Evolutionary conservation across 495 filamentous ascomycete species (phyloP).

Genomic region (Annulohypoxylon stygium): DNA sequence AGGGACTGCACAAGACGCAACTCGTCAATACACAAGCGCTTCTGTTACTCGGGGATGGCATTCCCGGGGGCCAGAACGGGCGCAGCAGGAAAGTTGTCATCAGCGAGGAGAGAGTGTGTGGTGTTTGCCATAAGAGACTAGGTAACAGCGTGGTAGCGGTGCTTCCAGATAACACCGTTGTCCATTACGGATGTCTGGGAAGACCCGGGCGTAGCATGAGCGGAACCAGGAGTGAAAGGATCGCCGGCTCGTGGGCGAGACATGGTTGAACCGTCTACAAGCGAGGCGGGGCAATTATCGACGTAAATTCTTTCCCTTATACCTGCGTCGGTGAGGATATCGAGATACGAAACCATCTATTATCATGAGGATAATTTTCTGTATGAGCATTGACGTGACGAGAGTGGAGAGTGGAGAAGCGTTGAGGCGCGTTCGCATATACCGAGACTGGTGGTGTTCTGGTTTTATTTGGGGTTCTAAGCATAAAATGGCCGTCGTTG

Average conservation of each 20-base stretch:
- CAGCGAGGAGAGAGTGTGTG: slow-evolving; percentile 87
- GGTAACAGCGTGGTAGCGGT: slow-evolving; percentile 85
- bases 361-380: slow-evolving; percentile 24
- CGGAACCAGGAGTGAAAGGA: slow-evolving; percentile 35
- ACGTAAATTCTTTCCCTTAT: no score
- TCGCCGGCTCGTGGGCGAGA: slow-evolving; percentile 48
- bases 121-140: slow-evolving; percentile 91
- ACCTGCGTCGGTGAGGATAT: background rate
- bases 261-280: slow-evolving; percentile 22
- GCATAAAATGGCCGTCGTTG: slow-evolving; percentile 7
- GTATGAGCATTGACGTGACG: background rate
- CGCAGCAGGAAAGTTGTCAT: slow-evolving; percentile 82
- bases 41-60: slow-evolving; percentile 75
- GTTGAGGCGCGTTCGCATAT: slow-evolving; percentile 16
- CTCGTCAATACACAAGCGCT: slow-evolving; percentile 77
- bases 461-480: slow-evolving; percentile 15
- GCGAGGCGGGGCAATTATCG: background rate
- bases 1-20: slow-evolving; percentile 77
- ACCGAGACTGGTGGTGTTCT: slow-evolving; percentile 22
- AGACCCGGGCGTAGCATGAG: slow-evolving; percentile 46
- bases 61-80: slow-evolving; percentile 66
- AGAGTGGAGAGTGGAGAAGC: background rate
- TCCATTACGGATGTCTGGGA: slow-evolving; percentile 84
- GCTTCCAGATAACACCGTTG: slow-evolving; percentile 70
- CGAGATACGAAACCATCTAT: background rate